These are phyloP conservation scores for Lotus japonicus DNA, from an alignment of 306 rosid genomes.

Conservation along the genomic window DNA sequence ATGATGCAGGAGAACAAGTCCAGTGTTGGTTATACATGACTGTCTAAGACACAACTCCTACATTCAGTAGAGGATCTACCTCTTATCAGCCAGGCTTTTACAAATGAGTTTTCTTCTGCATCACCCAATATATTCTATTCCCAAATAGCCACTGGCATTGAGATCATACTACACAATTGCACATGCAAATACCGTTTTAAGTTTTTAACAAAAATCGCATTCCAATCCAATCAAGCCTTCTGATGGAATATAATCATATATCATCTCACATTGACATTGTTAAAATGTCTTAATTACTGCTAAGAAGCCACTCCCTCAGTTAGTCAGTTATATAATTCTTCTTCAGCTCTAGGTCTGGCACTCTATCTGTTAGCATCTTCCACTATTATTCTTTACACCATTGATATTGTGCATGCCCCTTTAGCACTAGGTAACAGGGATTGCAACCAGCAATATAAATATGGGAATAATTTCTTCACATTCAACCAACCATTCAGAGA, in stretches of 20 bases:
- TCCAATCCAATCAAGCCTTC: not conserved
- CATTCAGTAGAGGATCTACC: not conserved
- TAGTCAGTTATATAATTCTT: not conserved
- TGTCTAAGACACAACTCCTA: not conserved
- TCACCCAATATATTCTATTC: not conserved
- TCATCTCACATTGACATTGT: not conserved
- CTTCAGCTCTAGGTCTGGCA: not conserved
- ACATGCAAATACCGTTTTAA: not conserved
- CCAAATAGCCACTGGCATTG: not conserved
- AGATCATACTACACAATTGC: not conserved
- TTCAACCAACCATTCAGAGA: not conserved
- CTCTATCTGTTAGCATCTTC: not conserved
- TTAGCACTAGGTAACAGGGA: not conserved
- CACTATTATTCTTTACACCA: not conserved
- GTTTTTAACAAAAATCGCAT: not conserved
- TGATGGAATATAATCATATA: not conserved
- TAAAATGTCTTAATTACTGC: not conserved
- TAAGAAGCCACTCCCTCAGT: not conserved
- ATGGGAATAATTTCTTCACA: not conserved
- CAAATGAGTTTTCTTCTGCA: not conserved
- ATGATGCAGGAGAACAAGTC: not conserved
- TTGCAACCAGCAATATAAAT: not conserved
- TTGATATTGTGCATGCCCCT: not conserved
- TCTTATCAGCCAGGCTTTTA: not conserved
- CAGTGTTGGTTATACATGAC: not conserved